These are phyloP conservation scores for Venturia carpophila DNA, from an alignment of 2,329 filamentous ascomycete genomes.

Conservation along the genomic window DNA sequence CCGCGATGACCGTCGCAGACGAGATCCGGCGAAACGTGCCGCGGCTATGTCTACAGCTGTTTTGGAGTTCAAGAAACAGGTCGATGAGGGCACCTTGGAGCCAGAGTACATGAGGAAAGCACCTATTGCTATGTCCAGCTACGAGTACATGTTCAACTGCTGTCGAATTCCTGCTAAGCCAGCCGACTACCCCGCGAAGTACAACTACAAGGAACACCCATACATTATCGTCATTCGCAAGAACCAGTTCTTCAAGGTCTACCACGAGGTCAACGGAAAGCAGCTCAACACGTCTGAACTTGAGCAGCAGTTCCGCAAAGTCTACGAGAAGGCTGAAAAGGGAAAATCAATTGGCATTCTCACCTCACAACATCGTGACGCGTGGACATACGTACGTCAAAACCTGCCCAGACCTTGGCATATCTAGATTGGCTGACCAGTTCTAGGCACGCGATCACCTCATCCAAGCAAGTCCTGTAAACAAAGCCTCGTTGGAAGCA, in stretches of 20 bases:
- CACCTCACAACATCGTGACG: slow-evolving; percentile 86
- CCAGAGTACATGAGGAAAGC: slow-evolving; percentile 98
- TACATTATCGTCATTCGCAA: slow-evolving; percentile 87
- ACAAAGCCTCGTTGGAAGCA: slow-evolving; percentile 66
- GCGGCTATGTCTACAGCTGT: slow-evolving; percentile 80
- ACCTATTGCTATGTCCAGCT: slow-evolving; percentile 96
- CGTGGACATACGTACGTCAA: slow-evolving; percentile 66
- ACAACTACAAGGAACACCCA: slow-evolving; percentile 63
- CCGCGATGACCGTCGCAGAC: slow-evolving; percentile 79
- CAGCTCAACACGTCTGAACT: slow-evolving; percentile 85
- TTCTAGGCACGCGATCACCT: slow-evolving; percentile 57
- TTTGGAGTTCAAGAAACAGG: slow-evolving; percentile 90
- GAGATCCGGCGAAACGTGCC: slow-evolving; percentile 84
- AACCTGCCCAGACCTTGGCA: slow-evolving; percentile 17
- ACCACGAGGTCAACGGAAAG: slow-evolving; percentile 70
- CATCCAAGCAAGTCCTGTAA: slow-evolving; percentile 66
- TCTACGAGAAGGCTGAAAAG: slow-evolving; percentile 71
- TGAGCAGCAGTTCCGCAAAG: slow-evolving; percentile 76
- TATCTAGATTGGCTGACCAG: slow-evolving; percentile 8
- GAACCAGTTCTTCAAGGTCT: slow-evolving; percentile 95
- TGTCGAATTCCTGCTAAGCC: slow-evolving; percentile 76
- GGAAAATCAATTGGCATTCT: slow-evolving; percentile 71
- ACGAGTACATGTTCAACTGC: slow-evolving; percentile 98
- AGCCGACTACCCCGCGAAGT: slow-evolving; percentile 78
- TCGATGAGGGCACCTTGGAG: slow-evolving; percentile 74